Conservation (phyloP, 1,284 basidiomycete genomes). For the Ceraceosorus guamensis region DNA sequence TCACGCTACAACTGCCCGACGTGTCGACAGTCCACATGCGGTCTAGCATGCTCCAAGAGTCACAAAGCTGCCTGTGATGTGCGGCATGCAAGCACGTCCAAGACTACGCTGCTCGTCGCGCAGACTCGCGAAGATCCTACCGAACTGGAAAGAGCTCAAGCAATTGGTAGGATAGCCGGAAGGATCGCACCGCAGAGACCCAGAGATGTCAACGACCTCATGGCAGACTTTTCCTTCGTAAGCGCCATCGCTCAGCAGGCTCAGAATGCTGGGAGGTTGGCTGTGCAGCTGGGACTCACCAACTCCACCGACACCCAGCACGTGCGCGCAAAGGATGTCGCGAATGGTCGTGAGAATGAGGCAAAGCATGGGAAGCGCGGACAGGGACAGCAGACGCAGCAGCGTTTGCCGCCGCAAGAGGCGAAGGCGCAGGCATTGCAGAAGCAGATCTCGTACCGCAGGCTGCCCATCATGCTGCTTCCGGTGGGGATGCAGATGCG, state of each 20-base stretch:
- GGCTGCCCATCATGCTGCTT: conserved; percentile 10
- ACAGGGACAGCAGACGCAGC: neutral
- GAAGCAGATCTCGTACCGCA: neutral
- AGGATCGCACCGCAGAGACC: too few species aligned
- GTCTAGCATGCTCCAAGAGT: conserved; percentile 7
- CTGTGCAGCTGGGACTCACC: neutral
- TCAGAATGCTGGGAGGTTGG: neutral
- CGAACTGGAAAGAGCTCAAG: neutral
- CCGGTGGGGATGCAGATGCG: conserved; percentile 10
- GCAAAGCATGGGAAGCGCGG: neutral
- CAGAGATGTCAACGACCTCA: neutral
- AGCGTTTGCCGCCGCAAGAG: neutral
- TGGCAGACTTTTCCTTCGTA: conserved; percentile 6
- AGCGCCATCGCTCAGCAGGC: neutral
- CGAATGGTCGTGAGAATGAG: neutral
- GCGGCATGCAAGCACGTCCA: too few species aligned
- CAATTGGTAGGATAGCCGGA: neutral
- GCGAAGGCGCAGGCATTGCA: conserved; percentile 4
- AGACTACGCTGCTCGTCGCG: too few species aligned
- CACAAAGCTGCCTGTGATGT: neutral
- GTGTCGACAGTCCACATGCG: conserved; percentile 7
- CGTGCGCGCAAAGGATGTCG: neutral
- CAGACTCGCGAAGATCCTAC: neutral
- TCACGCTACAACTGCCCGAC: conserved; percentile 14
- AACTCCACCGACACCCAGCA: neutral